Percentiles rank a stretch among this genome's conserved stretches.
phyloP scores from a whole-genome alignment of 805 yeast species.

The Starmera pachycereana region DNA sequence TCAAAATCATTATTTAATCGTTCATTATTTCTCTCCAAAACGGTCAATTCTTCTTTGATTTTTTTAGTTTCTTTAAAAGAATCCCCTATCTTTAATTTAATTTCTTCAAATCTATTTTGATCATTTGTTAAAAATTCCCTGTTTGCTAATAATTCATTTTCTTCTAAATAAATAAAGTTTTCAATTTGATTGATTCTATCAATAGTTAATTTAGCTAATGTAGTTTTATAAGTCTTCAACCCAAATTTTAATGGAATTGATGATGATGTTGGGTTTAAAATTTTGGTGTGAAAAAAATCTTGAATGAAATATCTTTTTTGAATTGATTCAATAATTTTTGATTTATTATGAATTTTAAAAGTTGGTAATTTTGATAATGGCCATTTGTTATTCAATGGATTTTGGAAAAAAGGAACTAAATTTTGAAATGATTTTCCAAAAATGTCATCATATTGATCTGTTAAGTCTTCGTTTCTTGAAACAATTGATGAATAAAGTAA shows the following conservation, averaged over 20 bases:
- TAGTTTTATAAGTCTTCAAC: conserved; percentile 24
- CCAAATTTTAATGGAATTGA: conserved; percentile 13
- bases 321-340: conserved; percentile 12
- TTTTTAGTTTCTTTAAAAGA: conserved; percentile 22
- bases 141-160: conserved; percentile 14
- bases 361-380: conserved; percentile 6
- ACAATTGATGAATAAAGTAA: conserved; percentile 13
- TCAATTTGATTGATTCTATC: conserved; percentile 22
- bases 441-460: conserved; percentile 10
- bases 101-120: conserved; percentile 29
- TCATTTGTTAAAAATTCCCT: conserved; percentile 28
- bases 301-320: conserved; percentile 6
- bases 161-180: conserved; percentile 13
- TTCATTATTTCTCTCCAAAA: conserved; percentile 10
- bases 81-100: conserved; percentile 30
- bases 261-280: conserved; percentile 1
- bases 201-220: conserved; percentile 28
- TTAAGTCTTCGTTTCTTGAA: conserved; percentile 5
- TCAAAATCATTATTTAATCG: conserved; percentile 13
- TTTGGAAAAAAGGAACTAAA: conserved; percentile 5
- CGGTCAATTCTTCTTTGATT: conserved; percentile 10
- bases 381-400: conserved; percentile 2
- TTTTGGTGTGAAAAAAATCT: conserved; percentile 6
- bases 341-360: conserved; percentile 8
- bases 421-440: conserved; percentile 7